Percentiles rank a stretch among this genome's conserved stretches.
These are phyloP conservation scores for Hyaloscypha variabilis DNA, from an alignment of 495 filamentous ascomycete genomes.

Conservation along the genomic window DNA sequence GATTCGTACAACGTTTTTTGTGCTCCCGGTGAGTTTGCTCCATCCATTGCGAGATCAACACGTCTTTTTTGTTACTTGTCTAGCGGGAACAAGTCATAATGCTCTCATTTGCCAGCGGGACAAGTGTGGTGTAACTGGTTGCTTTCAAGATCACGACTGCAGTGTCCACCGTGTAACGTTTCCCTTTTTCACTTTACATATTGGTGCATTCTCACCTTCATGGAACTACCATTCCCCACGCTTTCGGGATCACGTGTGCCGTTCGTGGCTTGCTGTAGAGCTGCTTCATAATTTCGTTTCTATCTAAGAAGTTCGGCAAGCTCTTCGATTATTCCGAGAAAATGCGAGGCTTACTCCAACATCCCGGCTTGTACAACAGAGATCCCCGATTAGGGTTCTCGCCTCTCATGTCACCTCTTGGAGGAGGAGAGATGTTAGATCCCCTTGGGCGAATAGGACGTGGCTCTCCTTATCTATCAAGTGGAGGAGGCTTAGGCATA, in stretches of 20 bases:
- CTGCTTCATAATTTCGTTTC: background rate
- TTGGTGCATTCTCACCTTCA: too few relatives aligned
- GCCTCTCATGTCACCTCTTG: background rate
- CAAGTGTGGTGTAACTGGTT: background rate
- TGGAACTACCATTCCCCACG: background rate
- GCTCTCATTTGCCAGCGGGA: background rate
- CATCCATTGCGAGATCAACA: background rate
- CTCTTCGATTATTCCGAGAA: background rate
- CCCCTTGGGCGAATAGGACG: background rate
- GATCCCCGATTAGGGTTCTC: background rate
- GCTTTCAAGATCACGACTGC: background rate
- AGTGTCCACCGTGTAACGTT: too few relatives aligned
- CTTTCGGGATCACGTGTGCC: background rate
- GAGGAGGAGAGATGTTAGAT: background rate
- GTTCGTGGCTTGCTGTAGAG: background rate
- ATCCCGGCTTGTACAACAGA: background rate
- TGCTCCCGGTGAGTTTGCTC: too few relatives aligned
- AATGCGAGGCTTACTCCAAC: background rate
- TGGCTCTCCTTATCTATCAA: background rate
- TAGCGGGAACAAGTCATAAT: background rate
- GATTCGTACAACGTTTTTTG: too few relatives aligned
- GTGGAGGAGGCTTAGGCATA: background rate
- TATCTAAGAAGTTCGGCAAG: background rate
- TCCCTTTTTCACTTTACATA: background rate
- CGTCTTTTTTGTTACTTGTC: background rate